A percentile compares a stretch with the other conserved stretches of the same genome.
Conservation (phyloP, 1,284 basidiomycete species). For the Inonotus obliquus region DNA sequence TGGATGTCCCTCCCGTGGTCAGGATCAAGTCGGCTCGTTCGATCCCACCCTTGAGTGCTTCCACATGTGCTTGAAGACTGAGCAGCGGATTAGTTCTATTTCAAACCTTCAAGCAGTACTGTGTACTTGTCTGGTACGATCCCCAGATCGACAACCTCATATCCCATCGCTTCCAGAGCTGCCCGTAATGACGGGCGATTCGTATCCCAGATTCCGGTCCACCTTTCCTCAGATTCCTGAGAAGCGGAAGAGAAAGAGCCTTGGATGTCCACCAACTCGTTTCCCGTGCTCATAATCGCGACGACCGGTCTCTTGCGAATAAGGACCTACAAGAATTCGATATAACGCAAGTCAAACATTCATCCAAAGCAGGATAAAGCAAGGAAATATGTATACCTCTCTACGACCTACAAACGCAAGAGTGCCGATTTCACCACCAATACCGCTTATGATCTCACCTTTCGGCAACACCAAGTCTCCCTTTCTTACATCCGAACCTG, state of each 20-base stretch:
- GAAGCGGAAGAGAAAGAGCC: not conserved
- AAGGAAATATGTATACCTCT: slow-evolving; percentile 41
- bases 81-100: not conserved
- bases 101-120: slow-evolving; percentile 2
- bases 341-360: not conserved
- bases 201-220: slow-evolving; percentile 77
- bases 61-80: slow-evolving; percentile 60
- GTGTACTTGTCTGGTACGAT: slow-evolving; percentile 71
- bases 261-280: slow-evolving; percentile 63
- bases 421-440: slow-evolving; percentile 85
- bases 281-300: slow-evolving; percentile 81
- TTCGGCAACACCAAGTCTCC: slow-evolving; percentile 65
- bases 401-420: slow-evolving; percentile 73
- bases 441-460: slow-evolving; percentile 55
- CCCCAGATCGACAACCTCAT: slow-evolving; percentile 75
- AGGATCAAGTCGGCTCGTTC: slow-evolving; percentile 68
- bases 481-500: slow-evolving; percentile 69
- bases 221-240: slow-evolving; percentile 36
- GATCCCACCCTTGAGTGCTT: slow-evolving; percentile 53
- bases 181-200: slow-evolving; percentile 78
- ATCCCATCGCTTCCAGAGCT: slow-evolving; percentile 68
- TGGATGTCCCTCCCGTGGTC: slow-evolving; percentile 86
- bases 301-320: slow-evolving; percentile 71
- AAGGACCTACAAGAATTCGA: slow-evolving; percentile 50
- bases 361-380: not conserved